Evolutionary conservation across 2,329 filamentous ascomycete genomes (phyloP).

Genomic region (Diaporthe citrichinensis): DNA sequence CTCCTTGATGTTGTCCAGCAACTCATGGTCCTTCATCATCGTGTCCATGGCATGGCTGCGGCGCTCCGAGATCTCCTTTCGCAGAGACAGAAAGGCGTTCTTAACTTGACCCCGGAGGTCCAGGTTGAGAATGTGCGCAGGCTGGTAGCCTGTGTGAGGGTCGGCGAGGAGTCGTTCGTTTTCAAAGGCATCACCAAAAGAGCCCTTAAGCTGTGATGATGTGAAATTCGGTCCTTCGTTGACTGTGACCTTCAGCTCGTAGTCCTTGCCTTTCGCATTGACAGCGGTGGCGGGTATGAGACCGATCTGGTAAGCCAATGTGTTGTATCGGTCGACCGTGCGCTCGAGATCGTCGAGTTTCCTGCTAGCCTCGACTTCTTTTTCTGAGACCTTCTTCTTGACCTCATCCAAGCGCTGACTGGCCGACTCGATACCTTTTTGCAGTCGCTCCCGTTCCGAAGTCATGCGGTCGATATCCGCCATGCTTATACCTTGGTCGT

Average conservation of each 20-base stretch:
- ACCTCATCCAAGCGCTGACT: conserved; percentile 84
- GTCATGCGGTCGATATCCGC: conserved; percentile 99
- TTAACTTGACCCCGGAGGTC: conserved; percentile 89
- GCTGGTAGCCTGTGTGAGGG: conserved; percentile 87
- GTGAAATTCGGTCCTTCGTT: conserved; percentile 85
- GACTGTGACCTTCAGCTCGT: conserved; percentile 87
- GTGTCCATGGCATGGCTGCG: conserved; percentile 85
- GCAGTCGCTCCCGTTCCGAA: conserved; percentile 92
- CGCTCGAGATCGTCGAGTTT: conserved; percentile 95
- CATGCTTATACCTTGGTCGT: conserved; percentile 94
- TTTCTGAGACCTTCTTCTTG: conserved; percentile 86
- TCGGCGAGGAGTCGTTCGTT: conserved; percentile 87
- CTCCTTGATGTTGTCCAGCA: conserved; percentile 95
- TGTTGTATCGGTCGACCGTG: conserved; percentile 92
- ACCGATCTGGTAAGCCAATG: conserved; percentile 91
- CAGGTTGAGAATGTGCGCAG: conserved; percentile 87
- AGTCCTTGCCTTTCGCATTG: conserved; percentile 88
- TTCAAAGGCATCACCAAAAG: conserved; percentile 58
- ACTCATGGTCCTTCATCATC: conserved; percentile 94
- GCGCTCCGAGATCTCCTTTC: conserved; percentile 94
- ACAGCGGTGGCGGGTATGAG: conserved; percentile 87
- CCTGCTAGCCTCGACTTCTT: conserved; percentile 86
- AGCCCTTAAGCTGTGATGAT: conserved; percentile 68
- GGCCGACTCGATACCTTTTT: conserved; percentile 86
- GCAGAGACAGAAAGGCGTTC: conserved; percentile 80